Evolutionary conservation across 1,139 yeast species (phyloP), one percentile per base, ranked within the genome.

Genomic region (Geotrichum klebahnii): DNA sequence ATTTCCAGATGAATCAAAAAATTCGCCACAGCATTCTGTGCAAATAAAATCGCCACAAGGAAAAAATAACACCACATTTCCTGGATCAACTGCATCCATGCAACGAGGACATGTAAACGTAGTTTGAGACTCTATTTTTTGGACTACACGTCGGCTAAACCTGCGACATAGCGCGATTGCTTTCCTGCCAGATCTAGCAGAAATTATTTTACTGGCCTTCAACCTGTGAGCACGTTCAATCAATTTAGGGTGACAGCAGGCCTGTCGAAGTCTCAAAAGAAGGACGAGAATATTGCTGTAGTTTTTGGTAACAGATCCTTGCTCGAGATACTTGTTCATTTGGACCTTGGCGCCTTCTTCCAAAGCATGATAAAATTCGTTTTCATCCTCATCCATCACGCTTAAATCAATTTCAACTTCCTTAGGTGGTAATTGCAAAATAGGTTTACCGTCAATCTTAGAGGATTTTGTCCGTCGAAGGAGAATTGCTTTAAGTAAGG

Each of bases 181-280:
- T 51, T 53, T 49, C 52, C 52, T 46, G 55, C 44, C 52, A 49
- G 46, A 51, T 46, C 45, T 41, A 23, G 55, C 46, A 8, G 52
- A 33, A 37, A 47, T 43, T 5, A 48, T 31, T 43, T 47, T 50
- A 22, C 22, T 32, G 6, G 51, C 31, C 31, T 50, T 53, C 3
- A 50, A 20, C n/a, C 28, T 42, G 44, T 57, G 79, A 23, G 90
- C 90, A 48, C 84, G 72, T 55, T 80, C 78, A 36, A 88, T 92
- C 52, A 92, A 71, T 59, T 78, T 82, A 40, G 82, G 80, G 66
- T 92, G 98, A 60, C 90, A 82, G 63, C 97, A 87, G 1, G 96
- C 94, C 67, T 92, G 97, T 54, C 98, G 76, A 60, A 92, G 72
- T 47, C 97, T 75, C 44, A 92, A 69, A 53, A 92, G 73, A 60